Base-by-base conservation (phyloP, 2,329 filamentous ascomycete genomes). In the Davidsoniella australis region DNA sequence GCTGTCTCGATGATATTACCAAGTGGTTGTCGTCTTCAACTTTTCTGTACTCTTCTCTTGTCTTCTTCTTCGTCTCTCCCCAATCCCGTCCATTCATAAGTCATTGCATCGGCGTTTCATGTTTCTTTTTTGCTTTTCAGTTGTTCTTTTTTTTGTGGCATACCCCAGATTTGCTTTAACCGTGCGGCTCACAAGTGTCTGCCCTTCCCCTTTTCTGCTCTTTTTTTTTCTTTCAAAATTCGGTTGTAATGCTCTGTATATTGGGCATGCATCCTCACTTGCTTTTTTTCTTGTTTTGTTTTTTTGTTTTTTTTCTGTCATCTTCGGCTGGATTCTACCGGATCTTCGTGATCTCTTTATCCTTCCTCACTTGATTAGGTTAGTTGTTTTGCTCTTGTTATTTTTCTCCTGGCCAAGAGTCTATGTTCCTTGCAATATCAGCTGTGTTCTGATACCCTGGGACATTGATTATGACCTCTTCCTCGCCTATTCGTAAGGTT, bases 21-120 rank as follows among this genome's bases (percentile, higher is more conserved):
- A 46, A 48, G 16, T 48, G 37, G 23, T 29, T 24, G 10, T n/a
- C 20, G 29, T 33, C 9, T 41, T n/a, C 14, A 33, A 8, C 5
- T 40, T 29, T 26, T 29, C 8, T 50, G 41, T 26, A 24, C 12
- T 26, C 3, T 38, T 38, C n/a, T n/a, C n/a, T n/a, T n/a, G n/a
- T 40, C n/a, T 26, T 48, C 20, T 39, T 26, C 23, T 39, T 26
- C 9, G 10, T 41, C 10, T 46, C 46, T 36, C 14, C 23, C 17
- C 9, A 17, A 24, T n/a, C 16, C 4, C 18, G 16, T 44, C 33
- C 24, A 18, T 33, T 33, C 12, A 45, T 45, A 45, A 17, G 44
- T 49, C 47, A 49, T 49, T 49, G 47, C 41, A 44, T 49, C 17
- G 41, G 47, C 47, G 41, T 49, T 49, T 39, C 16, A 26, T 16